Conservation (phyloP, 1,139 yeast genomes). For the Suhomyces chickasaworum region DNA sequence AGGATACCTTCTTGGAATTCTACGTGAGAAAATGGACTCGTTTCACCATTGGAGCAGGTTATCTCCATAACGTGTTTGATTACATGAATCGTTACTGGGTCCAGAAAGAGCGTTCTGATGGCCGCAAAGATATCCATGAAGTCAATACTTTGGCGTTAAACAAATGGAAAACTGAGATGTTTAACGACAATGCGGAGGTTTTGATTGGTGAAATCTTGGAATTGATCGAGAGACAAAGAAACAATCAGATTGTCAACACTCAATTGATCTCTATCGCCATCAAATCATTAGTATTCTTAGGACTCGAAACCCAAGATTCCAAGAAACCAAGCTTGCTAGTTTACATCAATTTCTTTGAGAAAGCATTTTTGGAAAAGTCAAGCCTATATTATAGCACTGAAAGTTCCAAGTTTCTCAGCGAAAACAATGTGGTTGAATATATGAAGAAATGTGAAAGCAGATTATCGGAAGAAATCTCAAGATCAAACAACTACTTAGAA, state of each 20-base stretch:
- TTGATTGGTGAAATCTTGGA: constrained; percentile 73
- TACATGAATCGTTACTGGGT: constrained; percentile 98
- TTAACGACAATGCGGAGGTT: constrained; percentile 59
- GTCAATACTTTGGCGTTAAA: constrained; percentile 84
- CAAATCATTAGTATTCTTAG: constrained; percentile 77
- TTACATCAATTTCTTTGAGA: constrained; percentile 79
- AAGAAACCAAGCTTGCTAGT: constrained; percentile 83
- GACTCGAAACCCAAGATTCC: constrained; percentile 78
- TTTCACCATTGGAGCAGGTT: constrained; percentile 87
- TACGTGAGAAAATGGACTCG: constrained; percentile 90
- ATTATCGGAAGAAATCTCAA: constrained; percentile 76
- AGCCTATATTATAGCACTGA: constrained; percentile 72
- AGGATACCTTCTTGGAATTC: constrained; percentile 76
- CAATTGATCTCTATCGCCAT: constrained; percentile 72
- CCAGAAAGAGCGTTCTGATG: constrained; percentile 92
- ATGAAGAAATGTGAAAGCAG: constrained; percentile 84
- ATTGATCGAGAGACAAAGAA: constrained; percentile 76
- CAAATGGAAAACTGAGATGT: constrained; percentile 86
- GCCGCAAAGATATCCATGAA: constrained; percentile 88
- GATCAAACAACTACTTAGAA: constrained; percentile 79
- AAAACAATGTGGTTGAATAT: constrained; percentile 86
- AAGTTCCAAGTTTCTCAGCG: constrained; percentile 63
- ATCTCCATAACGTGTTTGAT: constrained; percentile 89
- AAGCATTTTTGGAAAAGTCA: constrained; percentile 72
- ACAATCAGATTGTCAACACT: constrained; percentile 74